Base-by-base conservation (phyloP, 176 grass and related monocot species). In the Oryza coarctata region DNA sequence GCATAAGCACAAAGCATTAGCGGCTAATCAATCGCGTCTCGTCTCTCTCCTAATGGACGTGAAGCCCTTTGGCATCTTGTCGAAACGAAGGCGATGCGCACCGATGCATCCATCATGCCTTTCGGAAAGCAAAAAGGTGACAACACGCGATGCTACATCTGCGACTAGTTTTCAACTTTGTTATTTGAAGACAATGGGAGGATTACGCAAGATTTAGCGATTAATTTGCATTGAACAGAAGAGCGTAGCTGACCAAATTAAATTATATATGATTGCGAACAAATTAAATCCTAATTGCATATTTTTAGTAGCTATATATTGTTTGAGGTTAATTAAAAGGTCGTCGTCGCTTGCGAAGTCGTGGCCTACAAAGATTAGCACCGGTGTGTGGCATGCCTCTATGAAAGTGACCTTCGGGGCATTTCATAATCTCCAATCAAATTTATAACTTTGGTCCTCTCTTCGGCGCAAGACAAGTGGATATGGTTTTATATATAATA, bases 401-500 rank as follows among this genome's bases (percentile, higher is more conserved):
- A 9, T 17, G 71, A 81, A 31, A 55, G 65, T 31, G 82, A 85
- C 76, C 17, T 36, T 33, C 43, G 61, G 61, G 3, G n/a, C 3
- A 43, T 84, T 80, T 79, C 63, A 47, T 79, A 62, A 20, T 36
- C 45, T 17, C 39, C 7, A 25, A 17, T 27, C 55, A 50, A 71
- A 63, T 64, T 81, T 34, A 20, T 60, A 81, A 31, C 14, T 1
- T 7, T 3, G 80, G 73, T 11, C 77, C 9, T 18, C 76, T 68
- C 70, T 17, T 13, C 10, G 52, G 77, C 57, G 55, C 55, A 64
- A 36, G 71, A 43, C 65, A 65, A 65, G 0, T 6, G 35, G 82
- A 72, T 76, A 85, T 85, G 77, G 65, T 81, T 89, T 89, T 77
- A 70, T 81, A 77, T 44, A 13, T n/a, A n/a, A n/a, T n/a, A n/a